Base-by-base conservation (phyloP, 1,284 basidiomycete genomes). In the Dichomitus squalens region DNA sequence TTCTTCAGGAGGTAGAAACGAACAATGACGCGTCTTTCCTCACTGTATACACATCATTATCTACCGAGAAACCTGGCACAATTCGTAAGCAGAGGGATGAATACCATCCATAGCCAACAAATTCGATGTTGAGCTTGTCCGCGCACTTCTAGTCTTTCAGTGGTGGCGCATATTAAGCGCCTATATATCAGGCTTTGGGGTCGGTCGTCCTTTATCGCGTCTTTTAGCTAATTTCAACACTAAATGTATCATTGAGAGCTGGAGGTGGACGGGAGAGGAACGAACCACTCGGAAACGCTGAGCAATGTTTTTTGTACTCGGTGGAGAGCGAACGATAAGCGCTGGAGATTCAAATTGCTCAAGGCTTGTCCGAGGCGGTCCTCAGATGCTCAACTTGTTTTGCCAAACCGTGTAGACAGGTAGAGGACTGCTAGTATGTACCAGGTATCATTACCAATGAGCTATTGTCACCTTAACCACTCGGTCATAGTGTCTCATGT, bases 1-100 rank as follows among this genome's bases (percentile, higher is more conserved):
- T 53, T 57, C 38, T 63, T 63, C 12, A 57, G 58, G 5, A 63
- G 55, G 36, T 63, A 55, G 27, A 63, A 55, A 47, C 61, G 61
- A 7, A 58, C 58, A n/a, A 58, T 59, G 8, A 59, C 58, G 21
- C 58, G 61, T 39, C 36, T 57, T 38, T 59, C 58, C 18, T 51
- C 40, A 44, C 58, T 63, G 7, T 14, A 43, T 8, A 31, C 9
- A 16, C 31, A 20, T 8, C 7, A 14, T 12, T 9, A 23, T 31
- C 6, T 23, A 18, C 23, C n/a, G 20, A 18, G 9, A 14, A 2
- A 5, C 11, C 2, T 21, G 2, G 11, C 3, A 38, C 1, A 7
- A 7, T 7, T n/a, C 8, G 34, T 21, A 25, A 16, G 4, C 4
- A 43, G 40, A n/a, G 2, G 34, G 11, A 20, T 8, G 21, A 47